A percentile compares a stretch with the other conserved stretches of the same genome.
Evolutionary conservation across 345 rosid genomes (phyloP).

Genomic region (Eucalyptus curtisii): DNA sequence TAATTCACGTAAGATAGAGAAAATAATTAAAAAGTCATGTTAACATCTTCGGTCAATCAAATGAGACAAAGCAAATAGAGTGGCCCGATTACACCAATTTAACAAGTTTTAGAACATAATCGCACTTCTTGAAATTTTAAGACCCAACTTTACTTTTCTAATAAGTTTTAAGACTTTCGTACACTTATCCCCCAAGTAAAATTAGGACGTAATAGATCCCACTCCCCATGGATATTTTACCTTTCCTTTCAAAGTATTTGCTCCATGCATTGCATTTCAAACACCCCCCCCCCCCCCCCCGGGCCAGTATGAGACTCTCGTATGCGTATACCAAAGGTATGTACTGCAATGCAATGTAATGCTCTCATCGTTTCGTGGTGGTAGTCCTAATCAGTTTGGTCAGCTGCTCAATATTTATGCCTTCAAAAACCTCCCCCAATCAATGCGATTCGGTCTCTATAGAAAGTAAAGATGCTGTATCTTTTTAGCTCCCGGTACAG

Average conservation of each 20-base stretch:
- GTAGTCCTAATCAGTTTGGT: neutral
- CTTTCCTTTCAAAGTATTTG: neutral
- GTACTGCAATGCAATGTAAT: neutral
- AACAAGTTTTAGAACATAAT: neutral
- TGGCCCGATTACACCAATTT: no score
- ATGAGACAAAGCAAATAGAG: no score
- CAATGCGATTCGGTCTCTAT: neutral
- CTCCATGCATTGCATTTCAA: neutral
- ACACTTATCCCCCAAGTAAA: neutral
- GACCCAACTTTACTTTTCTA: accelerated
- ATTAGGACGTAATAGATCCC: neutral
- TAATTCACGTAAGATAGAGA: no score
- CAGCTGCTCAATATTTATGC: neutral
- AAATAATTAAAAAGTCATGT: no score
- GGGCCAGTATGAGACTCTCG: neutral
- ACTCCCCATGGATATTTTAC: neutral
- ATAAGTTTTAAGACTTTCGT: neutral
- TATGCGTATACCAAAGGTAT: neutral
- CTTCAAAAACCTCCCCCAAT: neutral
- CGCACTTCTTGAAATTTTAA: neutral
- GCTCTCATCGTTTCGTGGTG: neutral
- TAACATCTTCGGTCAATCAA: no score
- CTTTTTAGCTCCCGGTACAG: neutral
- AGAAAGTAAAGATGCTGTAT: neutral
- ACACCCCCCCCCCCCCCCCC: neutral